A percentile compares a stretch with the other conserved stretches of the same genome.
phyloP scores from a whole-genome alignment of 1,284 basidiomycete genomes.

The Leccinum fuscescens region DNA sequence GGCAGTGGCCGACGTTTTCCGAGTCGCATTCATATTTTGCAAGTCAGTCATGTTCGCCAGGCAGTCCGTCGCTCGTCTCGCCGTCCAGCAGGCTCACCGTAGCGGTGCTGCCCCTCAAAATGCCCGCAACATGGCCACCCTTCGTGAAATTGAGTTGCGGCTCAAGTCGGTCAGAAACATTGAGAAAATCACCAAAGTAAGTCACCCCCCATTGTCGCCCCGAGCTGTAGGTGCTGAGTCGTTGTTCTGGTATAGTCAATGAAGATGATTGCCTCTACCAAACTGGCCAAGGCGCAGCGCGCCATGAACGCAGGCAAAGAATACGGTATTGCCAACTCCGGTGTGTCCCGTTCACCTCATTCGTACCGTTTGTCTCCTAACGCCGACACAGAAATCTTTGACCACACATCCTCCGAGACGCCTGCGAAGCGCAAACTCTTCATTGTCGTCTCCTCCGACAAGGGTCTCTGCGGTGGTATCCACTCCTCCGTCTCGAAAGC shows the following conservation, averaged over 20 bases:
- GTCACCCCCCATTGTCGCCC: constrained; percentile 27
- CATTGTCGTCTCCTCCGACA: constrained; percentile 95
- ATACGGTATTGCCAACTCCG: constrained; percentile 92
- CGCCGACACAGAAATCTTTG: constrained; percentile 69
- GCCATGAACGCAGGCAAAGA: constrained; percentile 93
- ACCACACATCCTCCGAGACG: constrained; percentile 64
- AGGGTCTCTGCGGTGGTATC: constrained; percentile 99
- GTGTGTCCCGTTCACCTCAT: constrained; percentile 46
- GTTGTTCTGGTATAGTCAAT: constrained; percentile 68
- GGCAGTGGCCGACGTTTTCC: constrained; percentile 41
- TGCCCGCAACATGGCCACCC: constrained; percentile 91
- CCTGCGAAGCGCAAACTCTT: constrained; percentile 77
- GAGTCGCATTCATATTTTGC: constrained; percentile 21
- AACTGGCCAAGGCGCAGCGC: constrained; percentile 92
- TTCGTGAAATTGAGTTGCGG: constrained; percentile 95
- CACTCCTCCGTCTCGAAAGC: constrained; percentile 96
- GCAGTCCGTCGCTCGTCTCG: constrained; percentile 63
- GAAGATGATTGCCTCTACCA: constrained; percentile 99
- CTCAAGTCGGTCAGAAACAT: constrained; percentile 98
- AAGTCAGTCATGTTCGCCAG: constrained; percentile 62
- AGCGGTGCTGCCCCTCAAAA: constrained; percentile 60
- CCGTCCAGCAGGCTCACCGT: constrained; percentile 50
- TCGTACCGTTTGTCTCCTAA: constrained; percentile 4
- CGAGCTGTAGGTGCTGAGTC: background rate
- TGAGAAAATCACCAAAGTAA: constrained; percentile 97